Conservation (phyloP, 495 filamentous ascomycete species). For the Tuber melanosporum region DNA sequence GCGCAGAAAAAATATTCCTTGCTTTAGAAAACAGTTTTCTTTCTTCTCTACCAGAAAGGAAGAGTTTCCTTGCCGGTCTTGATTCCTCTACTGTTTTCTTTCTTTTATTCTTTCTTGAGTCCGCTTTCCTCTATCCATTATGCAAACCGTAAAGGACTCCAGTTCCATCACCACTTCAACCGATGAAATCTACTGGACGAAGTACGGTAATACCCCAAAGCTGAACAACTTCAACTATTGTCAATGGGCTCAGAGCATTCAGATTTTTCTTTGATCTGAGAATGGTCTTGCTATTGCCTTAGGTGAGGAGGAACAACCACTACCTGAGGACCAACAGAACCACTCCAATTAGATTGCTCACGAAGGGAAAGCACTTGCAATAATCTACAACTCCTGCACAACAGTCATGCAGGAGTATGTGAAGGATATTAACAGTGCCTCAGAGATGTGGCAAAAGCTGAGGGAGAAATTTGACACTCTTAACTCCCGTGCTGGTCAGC, state of each 20-base stretch:
- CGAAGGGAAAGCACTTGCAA: background rate
- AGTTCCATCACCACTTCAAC: background rate
- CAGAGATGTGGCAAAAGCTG: background rate
- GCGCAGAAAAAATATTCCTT: no score
- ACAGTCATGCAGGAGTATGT: background rate
- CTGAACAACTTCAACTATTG: background rate
- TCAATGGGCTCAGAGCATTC: background rate
- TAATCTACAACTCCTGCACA: background rate
- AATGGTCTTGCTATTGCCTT: background rate
- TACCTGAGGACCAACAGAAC: background rate
- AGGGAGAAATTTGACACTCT: background rate
- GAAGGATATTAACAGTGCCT: background rate
- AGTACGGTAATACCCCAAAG: background rate
- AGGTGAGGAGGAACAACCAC: background rate
- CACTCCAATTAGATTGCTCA: background rate
- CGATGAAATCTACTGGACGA: background rate
- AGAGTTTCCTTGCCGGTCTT: no score
- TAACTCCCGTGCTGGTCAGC: background rate
- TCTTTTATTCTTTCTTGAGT: background rate
- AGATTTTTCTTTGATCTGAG: background rate
- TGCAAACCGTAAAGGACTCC: background rate
- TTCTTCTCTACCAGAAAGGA: no score
- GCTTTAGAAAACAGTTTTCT: no score
- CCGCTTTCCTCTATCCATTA: accelerated
- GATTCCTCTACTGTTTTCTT: background rate